phyloP scores from a whole-genome alignment of 1,284 basidiomycete species.

The Leccinum insigne region DNA sequence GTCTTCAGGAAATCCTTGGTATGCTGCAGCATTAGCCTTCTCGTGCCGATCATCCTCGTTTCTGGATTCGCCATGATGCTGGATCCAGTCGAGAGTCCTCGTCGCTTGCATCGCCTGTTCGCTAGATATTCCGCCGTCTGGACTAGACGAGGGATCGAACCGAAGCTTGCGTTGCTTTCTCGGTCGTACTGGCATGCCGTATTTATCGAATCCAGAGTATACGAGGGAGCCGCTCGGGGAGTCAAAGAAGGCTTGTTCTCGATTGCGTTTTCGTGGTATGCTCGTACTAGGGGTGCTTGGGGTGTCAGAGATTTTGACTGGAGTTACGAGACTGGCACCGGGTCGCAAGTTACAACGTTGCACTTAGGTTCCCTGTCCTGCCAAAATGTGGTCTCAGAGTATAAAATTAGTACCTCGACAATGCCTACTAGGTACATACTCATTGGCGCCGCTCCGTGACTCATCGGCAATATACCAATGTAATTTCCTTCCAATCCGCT shows the following conservation, averaged over 20 bases:
- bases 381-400: too few relatives aligned
- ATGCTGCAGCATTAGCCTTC: not conserved
- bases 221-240: slow-evolving; percentile 29
- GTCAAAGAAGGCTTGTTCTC: slow-evolving; percentile 31
- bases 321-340: too few relatives aligned
- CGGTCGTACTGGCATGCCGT: slow-evolving; percentile 31
- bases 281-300: slow-evolving; percentile 25
- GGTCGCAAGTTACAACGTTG: too few relatives aligned
- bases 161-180: slow-evolving; percentile 29
- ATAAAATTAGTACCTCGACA: too few relatives aligned
- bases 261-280: slow-evolving; percentile 28
- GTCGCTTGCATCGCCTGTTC: not conserved
- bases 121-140: slow-evolving; percentile 7
- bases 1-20: not conserved
- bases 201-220: slow-evolving; percentile 31
- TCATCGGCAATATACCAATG: too few relatives aligned
- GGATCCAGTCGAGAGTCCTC: not conserved
- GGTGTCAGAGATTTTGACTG: slow-evolving; percentile 12
- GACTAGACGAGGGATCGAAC: slow-evolving; percentile 29
- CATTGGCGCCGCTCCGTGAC: too few relatives aligned
- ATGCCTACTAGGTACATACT: too few relatives aligned
- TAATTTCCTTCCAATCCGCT: too few relatives aligned
- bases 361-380: too few relatives aligned
- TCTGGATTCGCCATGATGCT: slow-evolving; percentile 1
- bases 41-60: not conserved